Percentiles rank a stretch among this genome's conserved stretches.
Conservation (phyloP, 805 yeast genomes). For the Zygosaccharomyces gambellarensis region DNA sequence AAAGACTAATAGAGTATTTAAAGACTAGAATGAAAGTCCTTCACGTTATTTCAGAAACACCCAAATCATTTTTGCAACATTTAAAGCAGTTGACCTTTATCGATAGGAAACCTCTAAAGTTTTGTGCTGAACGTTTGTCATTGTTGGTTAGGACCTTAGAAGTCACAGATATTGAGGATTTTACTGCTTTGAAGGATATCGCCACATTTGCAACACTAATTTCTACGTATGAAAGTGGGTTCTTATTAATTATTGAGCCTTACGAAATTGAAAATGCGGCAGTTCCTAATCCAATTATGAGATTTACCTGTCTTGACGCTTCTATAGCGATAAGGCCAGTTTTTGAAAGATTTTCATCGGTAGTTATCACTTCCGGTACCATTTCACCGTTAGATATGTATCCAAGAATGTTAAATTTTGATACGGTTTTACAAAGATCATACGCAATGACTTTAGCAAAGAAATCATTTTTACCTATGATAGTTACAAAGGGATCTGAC, state of each 20-base stretch:
- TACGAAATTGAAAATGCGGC: slow-evolving; percentile 92
- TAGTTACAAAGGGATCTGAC: slow-evolving; percentile 95
- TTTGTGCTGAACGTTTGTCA: slow-evolving; percentile 88
- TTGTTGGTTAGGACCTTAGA: slow-evolving; percentile 86
- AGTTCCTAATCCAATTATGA: slow-evolving; percentile 92
- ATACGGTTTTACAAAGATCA: slow-evolving; percentile 89
- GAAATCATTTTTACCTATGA: slow-evolving; percentile 88
- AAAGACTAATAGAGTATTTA: slow-evolving; percentile 87
- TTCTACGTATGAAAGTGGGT: slow-evolving; percentile 92
- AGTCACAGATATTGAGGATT: slow-evolving; percentile 83
- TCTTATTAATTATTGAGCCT: slow-evolving; percentile 87
- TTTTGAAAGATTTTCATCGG: slow-evolving; percentile 86
- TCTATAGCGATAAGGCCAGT: slow-evolving; percentile 97
- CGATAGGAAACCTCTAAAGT: slow-evolving; percentile 84
- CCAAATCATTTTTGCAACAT: slow-evolving; percentile 87
- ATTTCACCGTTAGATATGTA: slow-evolving; percentile 98
- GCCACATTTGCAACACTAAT: slow-evolving; percentile 96
- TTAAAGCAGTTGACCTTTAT: slow-evolving; percentile 88
- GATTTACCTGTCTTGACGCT: slow-evolving; percentile 94
- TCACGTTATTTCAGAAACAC: slow-evolving; percentile 97
- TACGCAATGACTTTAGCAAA: slow-evolving; percentile 94
- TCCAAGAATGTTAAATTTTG: slow-evolving; percentile 92
- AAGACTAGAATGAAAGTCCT: slow-evolving; percentile 96
- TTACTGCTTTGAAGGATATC: slow-evolving; percentile 86
- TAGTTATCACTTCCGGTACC: slow-evolving; percentile 94